phyloP scores from a whole-genome alignment of 1,284 basidiomycete species.

The Pterula multifida region DNA sequence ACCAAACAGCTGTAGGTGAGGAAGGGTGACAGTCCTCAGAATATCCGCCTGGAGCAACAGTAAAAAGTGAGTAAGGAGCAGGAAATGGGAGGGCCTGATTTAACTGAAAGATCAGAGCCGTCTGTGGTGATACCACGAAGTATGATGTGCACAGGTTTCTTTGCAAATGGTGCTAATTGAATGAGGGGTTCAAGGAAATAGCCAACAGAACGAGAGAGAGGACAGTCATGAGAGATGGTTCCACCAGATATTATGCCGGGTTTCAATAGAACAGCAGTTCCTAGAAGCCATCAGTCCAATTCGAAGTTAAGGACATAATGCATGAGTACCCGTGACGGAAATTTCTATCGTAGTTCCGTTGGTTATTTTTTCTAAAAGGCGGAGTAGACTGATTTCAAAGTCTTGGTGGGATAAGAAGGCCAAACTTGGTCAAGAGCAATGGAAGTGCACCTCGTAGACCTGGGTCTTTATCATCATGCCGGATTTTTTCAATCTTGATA shows the following conservation, averaged over 20 bases:
- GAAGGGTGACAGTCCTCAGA: constrained; percentile 85
- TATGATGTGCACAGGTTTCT: constrained; percentile 75
- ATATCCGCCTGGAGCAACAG: constrained; percentile 59
- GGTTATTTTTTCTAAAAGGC: constrained; percentile 85
- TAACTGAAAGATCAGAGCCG: constrained; percentile 76
- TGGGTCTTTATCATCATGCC: constrained; percentile 87
- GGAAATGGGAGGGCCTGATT: constrained; percentile 2
- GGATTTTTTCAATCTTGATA: constrained; percentile 82
- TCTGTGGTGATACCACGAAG: constrained; percentile 88
- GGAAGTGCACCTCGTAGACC: constrained; percentile 65
- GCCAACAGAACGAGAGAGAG: constrained; percentile 77
- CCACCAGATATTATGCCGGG: constrained; percentile 91
- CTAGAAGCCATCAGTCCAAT: constrained; percentile 24
- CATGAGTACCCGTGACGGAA: constrained; percentile 71
- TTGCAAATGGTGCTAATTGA: constrained; percentile 88
- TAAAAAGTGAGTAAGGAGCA: constrained; percentile 4
- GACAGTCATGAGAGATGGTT: constrained; percentile 75
- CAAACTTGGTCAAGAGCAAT: neutral
- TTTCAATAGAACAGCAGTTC: constrained; percentile 83
- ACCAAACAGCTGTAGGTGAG: constrained; percentile 85
- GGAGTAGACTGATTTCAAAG: constrained; percentile 86
- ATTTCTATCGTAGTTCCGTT: constrained; percentile 97
- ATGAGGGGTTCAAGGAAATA: constrained; percentile 91
- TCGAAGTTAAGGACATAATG: constrained; percentile 2
- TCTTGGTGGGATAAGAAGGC: constrained; percentile 32